These are phyloP conservation scores for Martensiomyces pterosporus DNA, from an alignment of 192 early-diverging fungal species.

Conservation along the genomic window DNA sequence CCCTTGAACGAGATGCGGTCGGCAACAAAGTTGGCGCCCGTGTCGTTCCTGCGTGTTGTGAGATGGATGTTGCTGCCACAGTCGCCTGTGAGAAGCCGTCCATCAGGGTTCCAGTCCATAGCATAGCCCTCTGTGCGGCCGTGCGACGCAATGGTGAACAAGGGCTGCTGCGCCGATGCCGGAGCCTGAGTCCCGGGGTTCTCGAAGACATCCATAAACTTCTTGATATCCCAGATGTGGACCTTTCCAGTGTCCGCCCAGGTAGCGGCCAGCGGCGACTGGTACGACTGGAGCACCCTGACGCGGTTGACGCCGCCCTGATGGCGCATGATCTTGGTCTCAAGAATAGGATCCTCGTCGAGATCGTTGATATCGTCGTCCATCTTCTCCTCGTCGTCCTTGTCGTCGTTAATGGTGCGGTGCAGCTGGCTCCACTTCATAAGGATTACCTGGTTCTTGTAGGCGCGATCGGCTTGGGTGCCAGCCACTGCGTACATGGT, in stretches of 20 bases:
- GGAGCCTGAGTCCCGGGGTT: slow-evolving; percentile 69
- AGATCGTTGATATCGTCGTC: slow-evolving; percentile 77
- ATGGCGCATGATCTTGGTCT: slow-evolving; percentile 77
- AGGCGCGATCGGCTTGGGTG: slow-evolving; percentile 77
- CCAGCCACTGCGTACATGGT: slow-evolving; percentile 93
- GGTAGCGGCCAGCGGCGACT: slow-evolving; percentile 78
- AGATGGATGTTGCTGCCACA: slow-evolving; percentile 73
- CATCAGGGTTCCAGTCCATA: slow-evolving; percentile 86
- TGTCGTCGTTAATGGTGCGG: slow-evolving; percentile 88
- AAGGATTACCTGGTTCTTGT: slow-evolving; percentile 86
- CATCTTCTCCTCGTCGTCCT: slow-evolving; percentile 63
- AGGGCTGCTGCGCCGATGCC: slow-evolving; percentile 59
- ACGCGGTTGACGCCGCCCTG: slow-evolving; percentile 90
- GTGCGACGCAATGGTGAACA: slow-evolving; percentile 80
- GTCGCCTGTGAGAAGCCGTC: slow-evolving; percentile 85
- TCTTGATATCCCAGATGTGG: slow-evolving; percentile 84
- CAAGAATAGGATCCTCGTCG: slow-evolving; percentile 93
- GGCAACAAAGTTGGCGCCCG: slow-evolving; percentile 59
- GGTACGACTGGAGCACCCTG: slow-evolving; percentile 54
- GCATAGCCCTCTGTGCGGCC: slow-evolving; percentile 87
- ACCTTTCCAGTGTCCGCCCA: slow-evolving; percentile 97
- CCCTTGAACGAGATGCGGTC: slow-evolving; percentile 75
- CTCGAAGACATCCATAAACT: slow-evolving; percentile 71
- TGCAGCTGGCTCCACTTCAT: slow-evolving; percentile 96
- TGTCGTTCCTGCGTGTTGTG: slow-evolving; percentile 63